Conservation (phyloP, 495 filamentous ascomycete genomes). For the Penicillium soppii region DNA sequence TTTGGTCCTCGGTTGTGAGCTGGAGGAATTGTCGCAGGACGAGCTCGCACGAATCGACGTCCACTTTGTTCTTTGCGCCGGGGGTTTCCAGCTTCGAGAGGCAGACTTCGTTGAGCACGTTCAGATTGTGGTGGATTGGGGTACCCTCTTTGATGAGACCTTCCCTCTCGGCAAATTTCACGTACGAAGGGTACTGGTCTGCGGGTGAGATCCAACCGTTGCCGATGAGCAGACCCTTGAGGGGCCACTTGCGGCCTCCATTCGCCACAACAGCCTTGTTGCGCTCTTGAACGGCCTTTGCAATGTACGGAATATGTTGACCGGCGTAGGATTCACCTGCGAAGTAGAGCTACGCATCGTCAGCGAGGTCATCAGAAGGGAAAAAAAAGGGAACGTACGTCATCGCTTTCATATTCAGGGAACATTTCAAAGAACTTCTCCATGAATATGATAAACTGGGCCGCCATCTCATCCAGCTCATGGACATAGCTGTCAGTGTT, state of each 20-base stretch:
- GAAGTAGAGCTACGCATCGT: constrained; percentile 73
- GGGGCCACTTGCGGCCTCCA: constrained; percentile 59
- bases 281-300: constrained; percentile 79
- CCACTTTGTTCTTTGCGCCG: constrained; percentile 60
- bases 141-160: constrained; percentile 68
- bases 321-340: constrained; percentile 96
- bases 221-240: constrained; percentile 88
- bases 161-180: constrained; percentile 73
- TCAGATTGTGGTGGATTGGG: constrained; percentile 60
- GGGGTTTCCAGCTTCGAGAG: constrained; percentile 50
- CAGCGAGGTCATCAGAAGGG: constrained; percentile 18
- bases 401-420: constrained; percentile 88
- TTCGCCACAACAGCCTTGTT: constrained; percentile 51
- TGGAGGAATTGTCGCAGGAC: constrained; percentile 69
- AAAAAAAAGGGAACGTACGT: constrained; percentile 59
- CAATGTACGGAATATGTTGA: constrained; percentile 96
- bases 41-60: constrained; percentile 65
- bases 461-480: constrained; percentile 85
- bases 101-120: constrained; percentile 68
- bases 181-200: constrained; percentile 89
- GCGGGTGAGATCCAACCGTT: constrained; percentile 94
- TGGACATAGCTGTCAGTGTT: constrained; percentile 80
- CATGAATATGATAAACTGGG: constrained; percentile 82
- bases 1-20: constrained; percentile 52
- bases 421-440: constrained; percentile 89